A percentile compares a stretch with the other conserved stretches of the same genome.
Conservation (phyloP, 306 rosid genomes). For the Dalbergia oliveri region DNA sequence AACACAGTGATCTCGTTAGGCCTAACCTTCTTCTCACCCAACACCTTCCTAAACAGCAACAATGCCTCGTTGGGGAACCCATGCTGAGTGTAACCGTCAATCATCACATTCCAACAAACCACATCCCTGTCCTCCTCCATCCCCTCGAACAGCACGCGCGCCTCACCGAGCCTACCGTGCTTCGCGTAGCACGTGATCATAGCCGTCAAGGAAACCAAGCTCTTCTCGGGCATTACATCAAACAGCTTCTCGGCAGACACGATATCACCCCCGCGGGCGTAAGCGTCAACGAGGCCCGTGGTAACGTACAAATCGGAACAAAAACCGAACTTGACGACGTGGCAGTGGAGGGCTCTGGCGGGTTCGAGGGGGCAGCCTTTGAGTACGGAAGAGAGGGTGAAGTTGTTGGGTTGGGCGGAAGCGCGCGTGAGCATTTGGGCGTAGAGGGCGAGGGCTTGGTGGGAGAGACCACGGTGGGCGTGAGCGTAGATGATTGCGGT, state of each 20-base stretch:
- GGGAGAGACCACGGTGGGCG: slow-evolving; percentile 55
- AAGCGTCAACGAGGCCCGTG: slow-evolving; percentile 70
- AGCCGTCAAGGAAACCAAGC: slow-evolving; percentile 69
- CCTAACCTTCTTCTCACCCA: slow-evolving; percentile 54
- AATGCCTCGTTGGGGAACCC: slow-evolving; percentile 73
- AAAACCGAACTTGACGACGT: slow-evolving; percentile 58
- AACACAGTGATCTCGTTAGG: slow-evolving; percentile 75
- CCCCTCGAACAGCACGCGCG: slow-evolving; percentile 61
- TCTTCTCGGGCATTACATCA: slow-evolving; percentile 71
- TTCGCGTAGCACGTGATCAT: slow-evolving; percentile 75
- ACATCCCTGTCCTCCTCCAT: slow-evolving; percentile 61
- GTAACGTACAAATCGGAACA: slow-evolving; percentile 62
- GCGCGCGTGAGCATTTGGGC: slow-evolving; percentile 59
- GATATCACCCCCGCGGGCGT: slow-evolving; percentile 72
- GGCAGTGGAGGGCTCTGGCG: slow-evolving; percentile 64
- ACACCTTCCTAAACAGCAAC: slow-evolving; percentile 71
- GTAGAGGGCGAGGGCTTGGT: slow-evolving; percentile 62
- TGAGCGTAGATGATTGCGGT: slow-evolving; percentile 73
- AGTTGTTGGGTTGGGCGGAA: slow-evolving; percentile 69
- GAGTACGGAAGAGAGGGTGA: slow-evolving; percentile 71
- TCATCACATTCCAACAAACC: slow-evolving; percentile 92
- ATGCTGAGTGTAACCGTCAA: slow-evolving; percentile 75
- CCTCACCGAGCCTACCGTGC: slow-evolving; percentile 67
- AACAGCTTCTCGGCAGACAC: slow-evolving; percentile 66
- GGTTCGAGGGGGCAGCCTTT: slow-evolving; percentile 54